These are phyloP conservation scores for Cylindrodendrum hubeiense DNA, from an alignment of 2,329 filamentous ascomycete genomes.

Conservation along the genomic window DNA sequence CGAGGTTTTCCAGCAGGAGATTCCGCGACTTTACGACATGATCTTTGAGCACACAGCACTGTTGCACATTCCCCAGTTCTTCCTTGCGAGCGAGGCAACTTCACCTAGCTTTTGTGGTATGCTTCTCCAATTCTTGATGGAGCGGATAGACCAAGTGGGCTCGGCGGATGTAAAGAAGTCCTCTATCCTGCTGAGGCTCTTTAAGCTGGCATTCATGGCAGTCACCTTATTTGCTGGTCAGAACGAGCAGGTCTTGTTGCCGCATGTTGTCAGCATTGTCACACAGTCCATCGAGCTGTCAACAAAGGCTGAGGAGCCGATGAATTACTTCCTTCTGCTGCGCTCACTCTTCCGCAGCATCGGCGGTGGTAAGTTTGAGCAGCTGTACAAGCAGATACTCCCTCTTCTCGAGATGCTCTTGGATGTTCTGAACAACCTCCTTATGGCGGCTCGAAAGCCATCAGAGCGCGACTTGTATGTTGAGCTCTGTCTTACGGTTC, in stretches of 20 bases:
- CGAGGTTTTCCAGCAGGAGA: constrained; percentile 97
- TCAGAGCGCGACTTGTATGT: constrained; percentile 96
- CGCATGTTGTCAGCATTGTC: constrained; percentile 96
- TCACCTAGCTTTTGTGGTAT: constrained; percentile 98
- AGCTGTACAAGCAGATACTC: constrained; percentile 97
- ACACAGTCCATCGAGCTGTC: constrained; percentile 97
- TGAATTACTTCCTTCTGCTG: constrained; percentile 97
- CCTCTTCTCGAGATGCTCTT: constrained; percentile 97
- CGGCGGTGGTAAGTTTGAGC: constrained; percentile 95
- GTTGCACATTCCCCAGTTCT: constrained; percentile 96
- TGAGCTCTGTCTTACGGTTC: constrained; percentile 95
- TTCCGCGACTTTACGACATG: constrained; percentile 95
- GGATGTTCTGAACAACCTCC: constrained; percentile 94
- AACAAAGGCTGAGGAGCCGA: constrained; percentile 94
- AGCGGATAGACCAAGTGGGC: constrained; percentile 93
- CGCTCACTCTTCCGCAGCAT: constrained; percentile 96
- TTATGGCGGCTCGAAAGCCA: constrained; percentile 90
- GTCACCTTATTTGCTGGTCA: constrained; percentile 95
- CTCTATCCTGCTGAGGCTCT: constrained; percentile 90
- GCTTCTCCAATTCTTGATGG: constrained; percentile 97
- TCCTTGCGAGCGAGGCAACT: constrained; percentile 97
- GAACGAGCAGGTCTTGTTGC: constrained; percentile 95
- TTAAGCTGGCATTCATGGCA: constrained; percentile 99
- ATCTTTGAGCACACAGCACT: constrained; percentile 97
- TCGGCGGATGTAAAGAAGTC: constrained; percentile 93